Percentiles rank a stretch among this genome's conserved stretches.
Conservation (phyloP, 352 stramenopile species). For the Halophytophthora polymorphica region DNA sequence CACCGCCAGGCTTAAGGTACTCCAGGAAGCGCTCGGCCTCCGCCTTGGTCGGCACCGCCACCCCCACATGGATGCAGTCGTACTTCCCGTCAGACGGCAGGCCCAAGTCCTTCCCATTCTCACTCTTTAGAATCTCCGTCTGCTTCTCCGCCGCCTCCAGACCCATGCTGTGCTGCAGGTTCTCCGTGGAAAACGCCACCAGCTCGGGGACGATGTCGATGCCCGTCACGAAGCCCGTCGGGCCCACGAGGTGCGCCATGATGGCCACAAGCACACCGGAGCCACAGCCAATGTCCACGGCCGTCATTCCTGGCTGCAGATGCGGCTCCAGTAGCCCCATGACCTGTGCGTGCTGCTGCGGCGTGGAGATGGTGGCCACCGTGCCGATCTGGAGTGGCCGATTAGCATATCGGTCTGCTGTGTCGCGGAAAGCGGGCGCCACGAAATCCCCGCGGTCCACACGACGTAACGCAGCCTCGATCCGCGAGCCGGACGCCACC, state of each 20-base stretch:
- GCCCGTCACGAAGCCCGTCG: conserved; percentile 48
- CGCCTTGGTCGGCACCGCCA: conserved; percentile 73
- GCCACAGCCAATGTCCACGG: conserved; percentile 77
- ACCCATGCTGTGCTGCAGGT: conserved; percentile 50
- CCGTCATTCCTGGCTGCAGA: conserved; percentile 53
- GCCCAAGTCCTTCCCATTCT: conserved; percentile 38
- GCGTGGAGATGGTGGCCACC: conserved; percentile 83
- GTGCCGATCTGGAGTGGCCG: conserved; percentile 72
- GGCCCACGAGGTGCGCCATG: conserved; percentile 73
- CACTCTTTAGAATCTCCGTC: conserved; percentile 45
- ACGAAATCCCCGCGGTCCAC: conserved; percentile 73
- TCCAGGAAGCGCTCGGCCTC: conserved; percentile 67
- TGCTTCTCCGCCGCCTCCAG: conserved; percentile 27
- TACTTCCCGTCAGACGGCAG: conserved; percentile 33
- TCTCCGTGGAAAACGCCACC: conserved; percentile 60
- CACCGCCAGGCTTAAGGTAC: conserved; percentile 68
- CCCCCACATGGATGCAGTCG: conserved; percentile 80
- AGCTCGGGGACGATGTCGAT: conserved; percentile 81
- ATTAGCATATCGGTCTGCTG: conserved; percentile 59
- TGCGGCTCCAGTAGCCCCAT: conserved; percentile 63
- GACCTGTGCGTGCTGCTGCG: conserved; percentile 82
- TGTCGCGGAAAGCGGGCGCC: conserved; percentile 23
- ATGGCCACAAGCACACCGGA: conserved; percentile 75
- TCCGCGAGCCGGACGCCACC: conserved; percentile 39
- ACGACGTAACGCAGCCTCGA: conserved; percentile 58